Evolutionary conservation across 208 protist genomes (phyloP), one percentile per base, ranked within the genome.

Genomic region (Vickermania ingenoplastis): DNA sequence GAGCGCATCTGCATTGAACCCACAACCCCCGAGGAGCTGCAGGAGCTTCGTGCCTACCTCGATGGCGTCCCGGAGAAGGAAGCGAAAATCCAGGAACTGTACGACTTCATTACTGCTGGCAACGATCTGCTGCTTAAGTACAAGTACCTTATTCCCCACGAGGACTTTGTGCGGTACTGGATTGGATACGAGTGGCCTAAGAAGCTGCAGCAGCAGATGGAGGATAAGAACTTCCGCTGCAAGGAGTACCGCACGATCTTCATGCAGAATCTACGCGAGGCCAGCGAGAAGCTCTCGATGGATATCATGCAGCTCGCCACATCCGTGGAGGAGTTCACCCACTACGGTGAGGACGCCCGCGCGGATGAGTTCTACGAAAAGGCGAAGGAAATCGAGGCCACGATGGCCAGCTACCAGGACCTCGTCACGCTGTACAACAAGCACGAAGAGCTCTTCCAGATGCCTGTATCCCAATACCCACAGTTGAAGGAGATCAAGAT

Each of bases 171-270:
- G 45, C 57, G 64, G 53, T 97, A 96, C 73, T 93, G 89, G 74
- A 79, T 78, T 17, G 88, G 80, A 25, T 94, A 90, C 69, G 81
- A 91, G 67, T 97, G 92, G 86, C 92, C 92, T 5, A 77, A 83
- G 75, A 88, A 81, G 61, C 65, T 96, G 61, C 84, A 89, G 59
- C 86, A 96, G 75, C 75, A 79, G 52, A 71, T 94, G 13, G 86
- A 96, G 73, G 86, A 94, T 63, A 71, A 77, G 30, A 89, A 91
- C 63, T 96, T 95, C 72, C 81, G 83, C 28, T 87, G 79, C 67
- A 95, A 91, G 72, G 91, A 96, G 74, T 87, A 89, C 73, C 87
- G 91, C 63, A 86, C 73, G 31, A 65, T 89, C 27, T 95, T 97
- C 53, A 92, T 92, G 66, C 81, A 92, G 63, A 65, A 89, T 50